phyloP scores from a whole-genome alignment of 306 rosid species.

The Gynostemma pentaphyllum region DNA sequence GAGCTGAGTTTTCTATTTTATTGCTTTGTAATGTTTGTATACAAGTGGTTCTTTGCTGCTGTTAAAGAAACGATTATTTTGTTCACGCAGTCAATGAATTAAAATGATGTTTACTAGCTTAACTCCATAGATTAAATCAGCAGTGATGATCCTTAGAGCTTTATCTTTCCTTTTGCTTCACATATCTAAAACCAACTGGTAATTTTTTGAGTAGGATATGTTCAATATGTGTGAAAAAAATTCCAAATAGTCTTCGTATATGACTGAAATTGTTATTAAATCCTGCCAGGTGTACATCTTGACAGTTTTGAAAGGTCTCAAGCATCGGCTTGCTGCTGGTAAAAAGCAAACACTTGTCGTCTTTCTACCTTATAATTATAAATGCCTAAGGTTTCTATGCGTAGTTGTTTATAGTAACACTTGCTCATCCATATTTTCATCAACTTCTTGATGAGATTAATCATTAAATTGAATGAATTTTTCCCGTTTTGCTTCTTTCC shows the following conservation, averaged over 20 bases:
- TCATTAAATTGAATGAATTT: neutral
- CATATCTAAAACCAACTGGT: neutral
- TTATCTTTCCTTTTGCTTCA: neutral
- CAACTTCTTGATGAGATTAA: neutral
- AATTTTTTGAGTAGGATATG: neutral
- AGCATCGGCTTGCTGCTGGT: conserved; percentile 97
- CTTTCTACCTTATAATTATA: neutral
- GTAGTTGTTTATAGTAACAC: neutral
- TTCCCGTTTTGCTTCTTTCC: neutral
- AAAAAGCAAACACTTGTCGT: conserved; percentile 15
- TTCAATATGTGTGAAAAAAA: neutral
- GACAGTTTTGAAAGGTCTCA: conserved; percentile 84
- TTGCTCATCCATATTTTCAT: neutral
- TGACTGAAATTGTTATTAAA: conserved; percentile 26
- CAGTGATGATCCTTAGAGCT: neutral
- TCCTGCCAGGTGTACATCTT: conserved; percentile 76
- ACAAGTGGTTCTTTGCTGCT: conserved; percentile 1
- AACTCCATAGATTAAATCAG: neutral
- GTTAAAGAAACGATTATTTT: neutral
- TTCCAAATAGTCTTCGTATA: neutral
- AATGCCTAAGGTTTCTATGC: neutral
- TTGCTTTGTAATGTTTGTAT: neutral
- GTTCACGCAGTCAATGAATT: neutral
- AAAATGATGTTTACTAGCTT: neutral
- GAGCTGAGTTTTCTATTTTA: neutral